Evolutionary conservation across 495 filamentous ascomycete genomes (phyloP).

Genomic region (Penicillium maclennaniae): DNA sequence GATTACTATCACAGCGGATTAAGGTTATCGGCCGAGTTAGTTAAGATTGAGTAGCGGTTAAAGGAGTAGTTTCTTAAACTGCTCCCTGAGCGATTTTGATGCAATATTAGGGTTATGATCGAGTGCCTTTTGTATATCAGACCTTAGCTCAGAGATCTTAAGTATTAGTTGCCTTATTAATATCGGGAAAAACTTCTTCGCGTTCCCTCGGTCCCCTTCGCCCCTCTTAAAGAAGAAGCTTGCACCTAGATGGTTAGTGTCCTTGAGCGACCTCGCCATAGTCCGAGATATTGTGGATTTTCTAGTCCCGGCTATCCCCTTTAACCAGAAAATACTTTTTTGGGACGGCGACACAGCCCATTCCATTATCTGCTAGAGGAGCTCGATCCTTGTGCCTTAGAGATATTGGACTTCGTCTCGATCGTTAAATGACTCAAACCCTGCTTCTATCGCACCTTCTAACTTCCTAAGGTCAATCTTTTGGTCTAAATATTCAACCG

Average conservation of each 20-base stretch:
- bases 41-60: conserved; percentile 25
- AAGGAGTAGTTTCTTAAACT: conserved; percentile 50
- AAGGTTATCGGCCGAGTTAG: background rate
- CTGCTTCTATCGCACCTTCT: conserved; percentile 13
- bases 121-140: too few species aligned
- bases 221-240: conserved; percentile 54
- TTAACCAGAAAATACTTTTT: conserved; percentile 42
- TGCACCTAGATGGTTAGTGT: conserved; percentile 19
- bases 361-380: conserved; percentile 26
- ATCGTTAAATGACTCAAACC: conserved; percentile 23
- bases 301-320: conserved; percentile 41
- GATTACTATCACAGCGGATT: conserved; percentile 37
- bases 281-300: conserved; percentile 43
- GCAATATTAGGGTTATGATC: conserved; percentile 15
- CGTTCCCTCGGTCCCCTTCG: conserved; percentile 38
- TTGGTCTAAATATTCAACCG: too few species aligned
- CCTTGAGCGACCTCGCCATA: conserved; percentile 16
- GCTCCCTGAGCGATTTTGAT: conserved; percentile 35
- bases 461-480: conserved; percentile 14
- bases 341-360: conserved; percentile 22
- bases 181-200: conserved; percentile 41
- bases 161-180: conserved; percentile 39
- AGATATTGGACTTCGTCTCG: conserved; percentile 29
- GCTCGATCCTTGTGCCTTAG: conserved; percentile 28
- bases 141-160: too few species aligned